Percentiles rank a stretch among this genome's conserved stretches.
phyloP scores from a whole-genome alignment of 225 moss, liverwort and hornwort genomes.

The Climacium dendroides region DNA sequence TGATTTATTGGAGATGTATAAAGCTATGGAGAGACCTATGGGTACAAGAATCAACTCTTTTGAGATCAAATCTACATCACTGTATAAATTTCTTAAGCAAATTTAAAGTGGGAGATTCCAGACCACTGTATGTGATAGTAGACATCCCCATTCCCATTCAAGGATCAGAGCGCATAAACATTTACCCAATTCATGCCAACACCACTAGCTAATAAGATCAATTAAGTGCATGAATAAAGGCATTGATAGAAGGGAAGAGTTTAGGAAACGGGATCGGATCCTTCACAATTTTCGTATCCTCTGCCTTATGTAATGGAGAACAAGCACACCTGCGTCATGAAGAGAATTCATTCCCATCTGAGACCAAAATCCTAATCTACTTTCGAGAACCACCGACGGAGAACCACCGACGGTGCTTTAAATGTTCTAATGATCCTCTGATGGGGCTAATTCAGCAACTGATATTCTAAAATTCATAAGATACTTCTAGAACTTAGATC shows the following conservation, averaged over 20 bases:
- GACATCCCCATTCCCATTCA: background rate
- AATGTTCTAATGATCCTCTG: background rate
- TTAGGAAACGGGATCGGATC: background rate
- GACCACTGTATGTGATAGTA: background rate
- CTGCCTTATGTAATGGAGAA: background rate
- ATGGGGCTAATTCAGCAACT: background rate
- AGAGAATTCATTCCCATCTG: background rate
- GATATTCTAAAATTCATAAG: background rate
- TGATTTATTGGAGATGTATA: background rate
- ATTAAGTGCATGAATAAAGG: background rate
- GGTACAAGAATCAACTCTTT: background rate
- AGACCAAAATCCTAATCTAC: background rate
- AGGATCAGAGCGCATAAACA: background rate
- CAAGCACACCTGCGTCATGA: background rate
- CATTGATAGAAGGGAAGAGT: background rate
- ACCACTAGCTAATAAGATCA: background rate
- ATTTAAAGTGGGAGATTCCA: background rate
- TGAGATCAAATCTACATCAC: background rate
- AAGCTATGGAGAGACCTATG: background rate
- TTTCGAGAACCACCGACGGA: background rate
- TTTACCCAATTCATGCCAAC: background rate
- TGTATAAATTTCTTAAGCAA: background rate
- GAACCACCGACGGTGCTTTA: background rate
- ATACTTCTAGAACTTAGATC: background rate
- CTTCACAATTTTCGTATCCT: background rate